These are phyloP conservation scores for Pneumocystis murina DNA, from an alignment of 1,139 yeast species.

Conservation along the genomic window DNA sequence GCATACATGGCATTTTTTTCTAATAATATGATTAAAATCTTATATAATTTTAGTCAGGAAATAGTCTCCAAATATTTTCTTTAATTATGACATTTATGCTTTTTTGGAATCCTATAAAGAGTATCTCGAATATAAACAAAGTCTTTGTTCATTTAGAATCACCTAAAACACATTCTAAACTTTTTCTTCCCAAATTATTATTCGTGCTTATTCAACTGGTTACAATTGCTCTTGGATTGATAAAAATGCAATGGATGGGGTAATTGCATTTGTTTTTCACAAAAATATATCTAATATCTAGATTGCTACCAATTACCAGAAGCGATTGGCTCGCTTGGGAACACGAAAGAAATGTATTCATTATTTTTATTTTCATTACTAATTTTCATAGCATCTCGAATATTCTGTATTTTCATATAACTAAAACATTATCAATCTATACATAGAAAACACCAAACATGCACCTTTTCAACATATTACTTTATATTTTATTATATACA, in stretches of 20 bases:
- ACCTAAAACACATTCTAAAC: conserved; percentile 25
- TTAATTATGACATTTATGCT: conserved; percentile 82
- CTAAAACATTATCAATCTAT: neutral
- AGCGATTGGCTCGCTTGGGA: conserved; percentile 95
- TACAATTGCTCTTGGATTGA: conserved; percentile 60
- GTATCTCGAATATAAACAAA: conserved; percentile 43
- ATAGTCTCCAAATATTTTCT: conserved; percentile 76
- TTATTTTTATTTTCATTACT: neutral
- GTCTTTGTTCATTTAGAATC: conserved; percentile 26
- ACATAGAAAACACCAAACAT: neutral
- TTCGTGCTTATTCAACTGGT: conserved; percentile 47
- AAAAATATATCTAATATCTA: neutral
- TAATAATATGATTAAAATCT: neutral
- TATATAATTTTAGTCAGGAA: conserved; percentile 43
- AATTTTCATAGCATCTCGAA: neutral
- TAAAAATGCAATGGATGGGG: conserved; percentile 81
- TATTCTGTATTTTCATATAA: neutral
- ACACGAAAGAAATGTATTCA: conserved; percentile 6
- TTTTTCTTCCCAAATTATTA: conserved; percentile 35
- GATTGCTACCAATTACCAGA: conserved; percentile 60
- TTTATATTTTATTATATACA: neutral
- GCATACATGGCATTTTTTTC: conserved; percentile 41
- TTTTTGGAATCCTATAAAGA: conserved; percentile 58
- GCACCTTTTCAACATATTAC: neutral
- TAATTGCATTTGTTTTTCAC: neutral